Percentiles rank a stretch among this genome's conserved stretches.
Conservation (phyloP, 225 moss, liverwort and hornwort genomes). For the Rhytidiadelphus loreus region DNA sequence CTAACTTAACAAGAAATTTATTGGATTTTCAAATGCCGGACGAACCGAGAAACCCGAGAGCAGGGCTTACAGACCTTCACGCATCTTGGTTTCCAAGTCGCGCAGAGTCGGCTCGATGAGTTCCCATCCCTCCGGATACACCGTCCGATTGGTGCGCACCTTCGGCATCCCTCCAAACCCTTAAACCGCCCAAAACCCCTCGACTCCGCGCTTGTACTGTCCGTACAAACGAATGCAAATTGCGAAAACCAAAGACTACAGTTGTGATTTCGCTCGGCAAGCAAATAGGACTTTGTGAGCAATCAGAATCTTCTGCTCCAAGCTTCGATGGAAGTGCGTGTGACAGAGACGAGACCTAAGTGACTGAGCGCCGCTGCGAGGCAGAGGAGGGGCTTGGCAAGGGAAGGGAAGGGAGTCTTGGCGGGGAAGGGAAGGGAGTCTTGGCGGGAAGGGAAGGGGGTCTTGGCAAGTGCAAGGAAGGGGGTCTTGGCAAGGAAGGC, state of each 20-base stretch:
- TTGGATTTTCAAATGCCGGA: background rate
- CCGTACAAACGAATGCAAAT: background rate
- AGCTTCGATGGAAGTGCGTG: background rate
- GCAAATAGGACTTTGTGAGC: background rate
- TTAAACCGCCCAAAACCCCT: background rate
- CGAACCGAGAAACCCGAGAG: background rate
- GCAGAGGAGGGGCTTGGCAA: background rate
- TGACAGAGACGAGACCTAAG: background rate
- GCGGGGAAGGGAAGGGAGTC: background rate
- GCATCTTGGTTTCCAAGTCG: conserved; percentile 93
- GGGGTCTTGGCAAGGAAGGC: background rate
- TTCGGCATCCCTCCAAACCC: conserved; percentile 62
- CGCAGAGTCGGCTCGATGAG: conserved; percentile 98
- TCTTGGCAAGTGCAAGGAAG: too few relatives aligned
- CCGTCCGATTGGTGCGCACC: conserved; percentile 91
- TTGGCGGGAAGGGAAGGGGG: background rate
- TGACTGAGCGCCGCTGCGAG: background rate
- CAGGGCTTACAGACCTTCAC: conserved; percentile 58
- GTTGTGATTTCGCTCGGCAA: background rate
- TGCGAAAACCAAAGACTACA: background rate
- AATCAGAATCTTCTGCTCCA: background rate
- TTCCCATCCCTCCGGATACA: conserved; percentile 98
- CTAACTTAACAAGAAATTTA: background rate
- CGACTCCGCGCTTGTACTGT: background rate
- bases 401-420: background rate